phyloP scores from a whole-genome alignment of 192 early-diverging fungal species.

The Backusella sp. region DNA sequence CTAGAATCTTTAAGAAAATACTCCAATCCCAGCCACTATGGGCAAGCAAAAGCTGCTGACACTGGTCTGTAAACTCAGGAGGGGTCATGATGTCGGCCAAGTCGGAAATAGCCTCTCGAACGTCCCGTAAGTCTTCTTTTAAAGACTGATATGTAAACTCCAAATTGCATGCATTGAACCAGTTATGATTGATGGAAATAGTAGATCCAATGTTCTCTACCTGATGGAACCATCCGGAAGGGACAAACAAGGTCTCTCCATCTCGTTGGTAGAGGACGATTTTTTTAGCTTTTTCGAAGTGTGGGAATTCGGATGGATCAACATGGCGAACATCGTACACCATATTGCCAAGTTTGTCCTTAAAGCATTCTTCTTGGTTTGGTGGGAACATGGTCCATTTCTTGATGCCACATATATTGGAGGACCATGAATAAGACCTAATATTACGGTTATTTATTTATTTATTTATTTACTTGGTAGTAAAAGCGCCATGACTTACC shows the following conservation, averaged over 20 bases:
- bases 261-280: constrained; percentile 56
- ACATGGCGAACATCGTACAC: constrained; percentile 59
- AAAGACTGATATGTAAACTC: constrained; percentile 45
- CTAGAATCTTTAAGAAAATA: not conserved
- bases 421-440: constrained; percentile 73
- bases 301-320: constrained; percentile 46
- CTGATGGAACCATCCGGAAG: constrained; percentile 75
- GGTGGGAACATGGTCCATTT: constrained; percentile 70
- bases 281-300: constrained; percentile 41
- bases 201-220: constrained; percentile 68
- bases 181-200: constrained; percentile 80
- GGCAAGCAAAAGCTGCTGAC: constrained; percentile 44
- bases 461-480: not conserved
- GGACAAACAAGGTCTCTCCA: constrained; percentile 73
- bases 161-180: constrained; percentile 66
- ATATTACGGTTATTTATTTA: not conserved
- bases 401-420: constrained; percentile 72
- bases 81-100: constrained; percentile 44
- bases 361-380: constrained; percentile 59
- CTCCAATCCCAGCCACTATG: constrained; percentile 56
- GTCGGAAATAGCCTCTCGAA: constrained; percentile 54
- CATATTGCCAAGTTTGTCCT: constrained; percentile 50
- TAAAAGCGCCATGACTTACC: constrained; percentile 28
- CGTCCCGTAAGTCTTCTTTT: constrained; percentile 43
- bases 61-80: constrained; percentile 43